These are phyloP conservation scores for Guyanaporus albipodus DNA, from an alignment of 768 basidiomycete genomes.

Conservation along the genomic window DNA sequence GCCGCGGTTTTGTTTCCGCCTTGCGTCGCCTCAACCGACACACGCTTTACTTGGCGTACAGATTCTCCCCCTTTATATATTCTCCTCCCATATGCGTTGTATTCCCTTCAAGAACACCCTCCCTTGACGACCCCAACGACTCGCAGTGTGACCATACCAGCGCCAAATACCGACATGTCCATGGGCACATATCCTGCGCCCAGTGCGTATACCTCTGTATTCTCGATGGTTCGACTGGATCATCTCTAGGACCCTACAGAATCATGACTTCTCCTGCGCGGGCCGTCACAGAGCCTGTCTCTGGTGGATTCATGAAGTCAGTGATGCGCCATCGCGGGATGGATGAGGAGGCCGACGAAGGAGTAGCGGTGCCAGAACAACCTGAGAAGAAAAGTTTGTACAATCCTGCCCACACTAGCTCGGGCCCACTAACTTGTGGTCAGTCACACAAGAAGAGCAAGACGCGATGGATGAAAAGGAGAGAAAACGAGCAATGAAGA, in stretches of 20 bases:
- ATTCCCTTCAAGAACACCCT: background rate
- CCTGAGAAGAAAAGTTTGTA: conserved; percentile 22
- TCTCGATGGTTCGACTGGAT: background rate
- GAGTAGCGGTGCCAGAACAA: background rate
- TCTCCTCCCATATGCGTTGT: background rate
- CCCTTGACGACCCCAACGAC: conserved; percentile 4
- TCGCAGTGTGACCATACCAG: background rate
- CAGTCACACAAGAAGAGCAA: conserved; percentile 49
- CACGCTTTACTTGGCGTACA: conserved; percentile 14
- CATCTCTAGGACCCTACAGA: conserved; percentile 9
- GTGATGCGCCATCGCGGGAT: conserved; percentile 11
- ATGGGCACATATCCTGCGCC: conserved; percentile 3
- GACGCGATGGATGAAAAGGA: conserved; percentile 45
- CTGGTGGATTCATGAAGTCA: conserved; percentile 19
- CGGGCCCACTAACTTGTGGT: background rate
- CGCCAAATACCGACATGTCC: conserved; percentile 12
- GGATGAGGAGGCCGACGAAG: conserved; percentile 19
- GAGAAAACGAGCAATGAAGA: conserved; percentile 42
- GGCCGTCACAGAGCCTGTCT: conserved; percentile 18
- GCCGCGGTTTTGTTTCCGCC: conserved; percentile 1
- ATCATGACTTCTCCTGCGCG: conserved; percentile 10
- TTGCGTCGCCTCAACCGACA: no score
- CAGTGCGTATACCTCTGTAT: conserved; percentile 3
- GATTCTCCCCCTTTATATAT: conserved; percentile 8
- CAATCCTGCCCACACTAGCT: background rate